These are phyloP conservation scores for Guadua angustifolia DNA, from an alignment of 176 grass and related monocot genomes.

Conservation along the genomic window DNA sequence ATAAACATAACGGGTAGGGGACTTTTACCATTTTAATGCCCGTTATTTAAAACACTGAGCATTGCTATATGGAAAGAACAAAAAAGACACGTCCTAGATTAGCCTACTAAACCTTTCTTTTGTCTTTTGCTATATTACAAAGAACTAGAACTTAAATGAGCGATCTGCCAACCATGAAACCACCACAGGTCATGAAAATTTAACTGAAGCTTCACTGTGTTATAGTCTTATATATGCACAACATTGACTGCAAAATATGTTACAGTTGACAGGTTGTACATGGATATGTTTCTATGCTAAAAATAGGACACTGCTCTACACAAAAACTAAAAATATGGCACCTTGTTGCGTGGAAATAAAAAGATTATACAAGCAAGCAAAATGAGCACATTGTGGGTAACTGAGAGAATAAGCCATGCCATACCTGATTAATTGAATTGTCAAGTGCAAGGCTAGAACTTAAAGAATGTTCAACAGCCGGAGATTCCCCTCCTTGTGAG, in stretches of 20 bases:
- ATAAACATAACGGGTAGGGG: too few species aligned
- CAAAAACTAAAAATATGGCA: slow-evolving; percentile 18
- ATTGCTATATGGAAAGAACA: slow-evolving; percentile 21
- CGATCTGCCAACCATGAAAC: slow-evolving; percentile 12
- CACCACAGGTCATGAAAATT: slow-evolving; percentile 21
- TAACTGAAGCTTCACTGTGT: slow-evolving; percentile 4
- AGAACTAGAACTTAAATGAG: slow-evolving; percentile 25
- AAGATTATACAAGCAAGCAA: slow-evolving; percentile 16
- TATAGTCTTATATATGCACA: background rate
- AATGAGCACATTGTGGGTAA: background rate
- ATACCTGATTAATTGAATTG: slow-evolving; percentile 45
- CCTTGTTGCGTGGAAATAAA: background rate
- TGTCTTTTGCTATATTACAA: slow-evolving; percentile 12
- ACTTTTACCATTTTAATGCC: too few species aligned
- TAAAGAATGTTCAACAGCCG: slow-evolving; percentile 36
- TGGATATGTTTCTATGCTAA: background rate
- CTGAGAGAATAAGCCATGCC: background rate
- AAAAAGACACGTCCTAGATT: background rate
- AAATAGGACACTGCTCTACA: background rate
- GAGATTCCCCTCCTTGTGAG: slow-evolving; percentile 35
- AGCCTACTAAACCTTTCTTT: slow-evolving; percentile 7
- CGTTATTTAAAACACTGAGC: too few species aligned
- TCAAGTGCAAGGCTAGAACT: slow-evolving; percentile 37
- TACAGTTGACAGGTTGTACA: slow-evolving; percentile 3
- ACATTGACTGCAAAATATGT: background rate